Conservation (phyloP, 2,329 filamentous ascomycete genomes). For the Zasmidium angulare region DNA sequence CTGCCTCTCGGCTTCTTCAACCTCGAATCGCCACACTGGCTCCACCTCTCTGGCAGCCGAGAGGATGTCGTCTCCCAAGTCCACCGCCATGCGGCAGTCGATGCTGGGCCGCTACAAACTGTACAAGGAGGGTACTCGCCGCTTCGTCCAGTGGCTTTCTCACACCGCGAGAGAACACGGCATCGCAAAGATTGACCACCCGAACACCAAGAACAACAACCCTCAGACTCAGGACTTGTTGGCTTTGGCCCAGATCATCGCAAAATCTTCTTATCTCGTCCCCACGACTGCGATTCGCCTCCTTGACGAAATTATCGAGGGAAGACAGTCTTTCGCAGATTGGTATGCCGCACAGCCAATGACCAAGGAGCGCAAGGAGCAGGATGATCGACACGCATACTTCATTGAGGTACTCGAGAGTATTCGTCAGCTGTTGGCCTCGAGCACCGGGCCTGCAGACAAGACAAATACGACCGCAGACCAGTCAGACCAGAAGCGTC, state of each 20-base stretch:
- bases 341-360: background rate
- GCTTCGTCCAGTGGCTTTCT: background rate
- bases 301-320: constrained; percentile 1
- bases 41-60: background rate
- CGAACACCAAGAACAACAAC: no score
- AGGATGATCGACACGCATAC: constrained; percentile 11
- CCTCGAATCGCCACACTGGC: background rate
- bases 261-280: background rate
- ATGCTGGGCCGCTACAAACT: background rate
- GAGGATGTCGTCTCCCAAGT: background rate
- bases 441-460: background rate
- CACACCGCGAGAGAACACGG: background rate
- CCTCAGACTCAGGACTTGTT: no score
- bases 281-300: background rate
- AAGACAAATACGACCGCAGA: background rate
- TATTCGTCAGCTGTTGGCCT: constrained; percentile 4
- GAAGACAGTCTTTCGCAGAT: background rate
- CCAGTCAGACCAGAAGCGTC: background rate
- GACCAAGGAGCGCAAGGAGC: background rate
- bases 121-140: background rate
- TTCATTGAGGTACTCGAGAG: constrained; percentile 13
- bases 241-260: background rate
- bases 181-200: no score
- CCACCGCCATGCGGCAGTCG: background rate
- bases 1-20: background rate